These are phyloP conservation scores for Cucumis melo DNA, from an alignment of 306 rosid genomes.

Conservation along the genomic window DNA sequence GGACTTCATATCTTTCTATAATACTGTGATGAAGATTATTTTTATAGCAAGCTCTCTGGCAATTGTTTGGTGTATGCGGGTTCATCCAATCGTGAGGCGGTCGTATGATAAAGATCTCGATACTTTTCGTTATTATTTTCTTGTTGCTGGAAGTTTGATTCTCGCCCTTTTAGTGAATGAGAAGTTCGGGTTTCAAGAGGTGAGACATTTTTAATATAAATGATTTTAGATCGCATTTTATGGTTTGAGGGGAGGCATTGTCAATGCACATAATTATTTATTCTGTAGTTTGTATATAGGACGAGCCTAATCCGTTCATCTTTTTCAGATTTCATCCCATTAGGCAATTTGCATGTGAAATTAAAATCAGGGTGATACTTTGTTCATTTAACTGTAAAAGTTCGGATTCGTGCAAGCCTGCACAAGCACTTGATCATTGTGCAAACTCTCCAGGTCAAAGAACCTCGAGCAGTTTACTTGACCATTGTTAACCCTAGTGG, in stretches of 20 bases:
- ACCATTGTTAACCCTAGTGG: not conserved
- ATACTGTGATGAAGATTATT: slow-evolving; percentile 70
- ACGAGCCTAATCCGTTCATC: not conserved
- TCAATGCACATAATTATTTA: not conserved
- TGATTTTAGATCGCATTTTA: not conserved
- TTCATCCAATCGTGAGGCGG: slow-evolving; percentile 50
- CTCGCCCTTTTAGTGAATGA: slow-evolving; percentile 63
- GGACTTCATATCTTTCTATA: slow-evolving; percentile 62
- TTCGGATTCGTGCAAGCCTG: not conserved
- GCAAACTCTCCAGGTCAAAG: not conserved
- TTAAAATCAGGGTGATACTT: not conserved
- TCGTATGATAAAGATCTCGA: slow-evolving; percentile 66
- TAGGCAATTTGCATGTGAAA: not conserved
- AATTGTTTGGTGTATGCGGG: slow-evolving; percentile 71
- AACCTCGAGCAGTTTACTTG: not conserved
- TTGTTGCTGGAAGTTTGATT: slow-evolving; percentile 35
- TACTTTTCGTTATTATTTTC: slow-evolving; percentile 66
- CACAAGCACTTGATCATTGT: not conserved
- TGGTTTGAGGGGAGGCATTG: slow-evolving; percentile 26
- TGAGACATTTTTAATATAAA: slow-evolving; percentile 2
- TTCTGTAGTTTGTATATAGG: not conserved
- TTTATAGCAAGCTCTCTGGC: slow-evolving; percentile 66
- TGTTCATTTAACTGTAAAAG: not conserved
- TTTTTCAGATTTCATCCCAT: not conserved
- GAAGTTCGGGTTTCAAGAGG: slow-evolving; percentile 70